Conservation (phyloP, 768 basidiomycete species). For the Strobilomyces dryophilus region DNA sequence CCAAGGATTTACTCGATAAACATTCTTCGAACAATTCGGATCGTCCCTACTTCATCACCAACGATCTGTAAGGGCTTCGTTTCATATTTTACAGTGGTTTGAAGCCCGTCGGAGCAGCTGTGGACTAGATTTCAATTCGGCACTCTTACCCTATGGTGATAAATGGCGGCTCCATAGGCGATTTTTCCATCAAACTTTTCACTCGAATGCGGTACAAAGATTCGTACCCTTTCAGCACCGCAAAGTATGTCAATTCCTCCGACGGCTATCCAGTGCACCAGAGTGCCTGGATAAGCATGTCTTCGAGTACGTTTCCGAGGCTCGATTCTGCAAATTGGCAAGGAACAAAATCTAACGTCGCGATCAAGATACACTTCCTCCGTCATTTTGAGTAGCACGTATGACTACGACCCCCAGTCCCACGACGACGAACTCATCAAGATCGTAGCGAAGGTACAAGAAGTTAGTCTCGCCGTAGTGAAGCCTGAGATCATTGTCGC, state of each 20-base stretch:
- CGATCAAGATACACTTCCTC: conserved; percentile 12
- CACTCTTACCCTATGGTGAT: not conserved
- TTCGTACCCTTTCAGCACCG: not conserved
- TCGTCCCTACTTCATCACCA: not conserved
- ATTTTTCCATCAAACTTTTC: not conserved
- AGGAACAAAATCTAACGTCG: not conserved
- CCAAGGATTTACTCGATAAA: not conserved
- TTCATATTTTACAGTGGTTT: not conserved
- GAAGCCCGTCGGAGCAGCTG: not conserved
- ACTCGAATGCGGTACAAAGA: not conserved
- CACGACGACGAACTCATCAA: not conserved
- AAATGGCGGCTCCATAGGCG: not conserved
- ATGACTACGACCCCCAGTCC: conserved; percentile 16
- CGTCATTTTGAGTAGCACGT: conserved; percentile 11
- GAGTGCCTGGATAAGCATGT: conserved; percentile 32
- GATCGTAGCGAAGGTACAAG: not conserved
- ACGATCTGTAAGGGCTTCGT: not conserved
- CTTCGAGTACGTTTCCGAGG: conserved; percentile 22
- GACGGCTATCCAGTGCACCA: conserved; percentile 29
- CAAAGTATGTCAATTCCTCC: conserved; percentile 19
- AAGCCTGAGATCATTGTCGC: not conserved
- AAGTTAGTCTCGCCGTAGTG: not conserved
- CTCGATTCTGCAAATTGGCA: not conserved
- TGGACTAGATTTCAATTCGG: not conserved
- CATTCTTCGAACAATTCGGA: not conserved